phyloP scores from a whole-genome alignment of 1,284 basidiomycete species.

The Boletellus sp. region DNA sequence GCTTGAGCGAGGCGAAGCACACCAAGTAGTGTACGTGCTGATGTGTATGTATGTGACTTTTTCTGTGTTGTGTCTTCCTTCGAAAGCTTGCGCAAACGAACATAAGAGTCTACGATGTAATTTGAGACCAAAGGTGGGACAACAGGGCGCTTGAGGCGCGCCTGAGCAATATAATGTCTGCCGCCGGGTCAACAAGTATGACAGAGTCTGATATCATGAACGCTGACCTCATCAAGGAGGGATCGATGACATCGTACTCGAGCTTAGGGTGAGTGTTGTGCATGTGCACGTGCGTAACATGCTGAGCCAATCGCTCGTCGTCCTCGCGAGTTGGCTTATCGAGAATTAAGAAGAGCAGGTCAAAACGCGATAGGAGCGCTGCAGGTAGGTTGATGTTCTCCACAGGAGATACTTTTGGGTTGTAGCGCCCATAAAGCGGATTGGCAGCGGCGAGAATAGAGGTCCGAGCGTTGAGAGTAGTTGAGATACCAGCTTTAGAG shows the following conservation, averaged over 20 bases:
- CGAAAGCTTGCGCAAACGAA: slow-evolving; percentile 87
- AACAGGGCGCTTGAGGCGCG: slow-evolving; percentile 84
- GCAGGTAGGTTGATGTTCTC: slow-evolving; percentile 99
- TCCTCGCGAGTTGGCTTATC: slow-evolving; percentile 94
- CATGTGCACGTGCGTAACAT: slow-evolving; percentile 99
- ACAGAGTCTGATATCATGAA: neutral
- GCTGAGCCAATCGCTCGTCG: slow-evolving; percentile 93
- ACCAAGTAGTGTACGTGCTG: slow-evolving; percentile 93
- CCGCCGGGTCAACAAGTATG: slow-evolving; percentile 5
- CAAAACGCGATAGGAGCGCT: slow-evolving; percentile 93
- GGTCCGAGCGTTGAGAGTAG: slow-evolving; percentile 96
- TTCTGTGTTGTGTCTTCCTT: slow-evolving; percentile 90
- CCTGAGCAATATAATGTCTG: slow-evolving; percentile 93
- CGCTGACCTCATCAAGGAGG: slow-evolving; percentile 79
- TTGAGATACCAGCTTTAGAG: slow-evolving; percentile 98
- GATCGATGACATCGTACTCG: slow-evolving; percentile 81
- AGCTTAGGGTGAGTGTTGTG: slow-evolving; percentile 85
- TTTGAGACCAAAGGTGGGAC: slow-evolving; percentile 86
- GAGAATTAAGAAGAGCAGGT: slow-evolving; percentile 94
- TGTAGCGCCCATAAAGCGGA: slow-evolving; percentile 97
- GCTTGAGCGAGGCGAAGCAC: slow-evolving; percentile 94
- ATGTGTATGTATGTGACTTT: slow-evolving; percentile 91
- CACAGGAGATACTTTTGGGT: slow-evolving; percentile 93
- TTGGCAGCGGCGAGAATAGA: slow-evolving; percentile 98
- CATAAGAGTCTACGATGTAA: slow-evolving; percentile 95